phyloP scores from a whole-genome alignment of 768 basidiomycete genomes.

The Calocera cornea region DNA sequence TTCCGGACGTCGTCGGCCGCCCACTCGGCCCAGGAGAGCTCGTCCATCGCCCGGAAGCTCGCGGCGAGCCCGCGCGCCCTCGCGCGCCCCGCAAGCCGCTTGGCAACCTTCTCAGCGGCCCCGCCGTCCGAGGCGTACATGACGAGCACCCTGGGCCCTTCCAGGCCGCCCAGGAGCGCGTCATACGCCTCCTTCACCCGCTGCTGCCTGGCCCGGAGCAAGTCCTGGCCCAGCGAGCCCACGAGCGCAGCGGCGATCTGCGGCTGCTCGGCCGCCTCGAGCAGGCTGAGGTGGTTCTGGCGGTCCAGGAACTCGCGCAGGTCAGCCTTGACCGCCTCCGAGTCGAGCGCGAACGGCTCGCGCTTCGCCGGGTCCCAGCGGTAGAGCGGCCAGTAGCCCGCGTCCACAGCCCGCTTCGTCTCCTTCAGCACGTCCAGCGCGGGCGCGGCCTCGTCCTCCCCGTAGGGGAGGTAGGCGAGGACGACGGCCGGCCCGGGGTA shows the following conservation, averaged over 20 bases:
- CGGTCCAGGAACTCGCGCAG: conserved; percentile 86
- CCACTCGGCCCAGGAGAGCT: conserved; percentile 59
- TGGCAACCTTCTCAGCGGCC: conserved; percentile 90
- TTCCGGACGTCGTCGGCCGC: conserved; percentile 39
- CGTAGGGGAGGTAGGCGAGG: conserved; percentile 86
- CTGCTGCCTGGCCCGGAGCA: conserved; percentile 69
- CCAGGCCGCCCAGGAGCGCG: conserved; percentile 66
- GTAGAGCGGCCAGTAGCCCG: conserved; percentile 96
- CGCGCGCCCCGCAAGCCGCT: conserved; percentile 68
- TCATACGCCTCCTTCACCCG: conserved; percentile 75
- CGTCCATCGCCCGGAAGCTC: conserved; percentile 66
- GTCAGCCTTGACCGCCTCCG: conserved; percentile 86
- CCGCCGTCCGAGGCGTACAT: conserved; percentile 95
- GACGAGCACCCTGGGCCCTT: conserved; percentile 76
- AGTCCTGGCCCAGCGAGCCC: conserved; percentile 65
- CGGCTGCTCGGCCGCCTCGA: conserved; percentile 60
- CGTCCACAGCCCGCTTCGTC: conserved; percentile 90
- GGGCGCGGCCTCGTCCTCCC: conserved; percentile 49
- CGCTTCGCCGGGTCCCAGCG: conserved; percentile 87
- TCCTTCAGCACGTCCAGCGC: conserved; percentile 91
- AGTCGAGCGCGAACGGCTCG: conserved; percentile 87
- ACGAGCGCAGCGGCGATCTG: conserved; percentile 71
- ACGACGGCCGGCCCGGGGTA: conserved; percentile 85
- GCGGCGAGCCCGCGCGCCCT: conserved; percentile 72
- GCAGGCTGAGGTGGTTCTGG: conserved; percentile 91